Base-by-base conservation (phyloP, 1,139 yeast genomes). In the Zygosaccharomyces pseudobailii region DNA sequence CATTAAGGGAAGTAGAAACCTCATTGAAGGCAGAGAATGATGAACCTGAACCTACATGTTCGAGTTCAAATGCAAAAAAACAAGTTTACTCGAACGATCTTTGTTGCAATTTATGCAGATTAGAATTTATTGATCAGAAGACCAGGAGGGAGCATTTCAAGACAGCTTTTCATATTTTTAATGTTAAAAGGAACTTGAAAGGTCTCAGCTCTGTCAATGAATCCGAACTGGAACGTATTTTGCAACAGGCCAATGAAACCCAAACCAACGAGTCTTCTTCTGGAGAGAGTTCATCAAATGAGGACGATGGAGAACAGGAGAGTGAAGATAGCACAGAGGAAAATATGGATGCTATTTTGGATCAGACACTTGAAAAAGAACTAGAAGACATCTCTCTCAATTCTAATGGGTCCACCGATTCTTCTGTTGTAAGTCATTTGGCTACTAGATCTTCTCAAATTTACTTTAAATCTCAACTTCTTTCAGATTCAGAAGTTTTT, bases 391-490 rank as follows among this genome's bases (percentile, higher is more conserved):
- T 49, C 51, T 40, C 47, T 50, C 25, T 48, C 19, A 49, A 31
- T 7, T 48, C 47, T 2, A 49, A 46, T 22, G 39, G 45, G 5
- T 51, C 47, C 19, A 36, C 50, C 7, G 75, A 70, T 23, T 5
- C 61, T 70, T 0, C 30, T 7, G n/a, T 30, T 7, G 71, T 73
- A 5, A 78, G 84, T 55, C 80, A 75, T 56, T 63, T 82, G 51
- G 78, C 82, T 52, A 81, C 88, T 0, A 76, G 78, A 56, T 78
- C 89, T 0, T 87, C 95, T 1, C 76, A 71, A 52, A 69, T 84
- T 2, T 67, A 77, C 36, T 82, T 83, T 62, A 73, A 71, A 47
- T 78, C 87, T 0, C 55, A 68, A 0, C 51, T 72, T 3, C 56
- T 84, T 17, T 72, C 76, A 0, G 55, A 67, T 0, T 70, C 68